phyloP scores from a whole-genome alignment of 2,329 filamentous ascomycete genomes.

The Talaromyces sp. region DNA sequence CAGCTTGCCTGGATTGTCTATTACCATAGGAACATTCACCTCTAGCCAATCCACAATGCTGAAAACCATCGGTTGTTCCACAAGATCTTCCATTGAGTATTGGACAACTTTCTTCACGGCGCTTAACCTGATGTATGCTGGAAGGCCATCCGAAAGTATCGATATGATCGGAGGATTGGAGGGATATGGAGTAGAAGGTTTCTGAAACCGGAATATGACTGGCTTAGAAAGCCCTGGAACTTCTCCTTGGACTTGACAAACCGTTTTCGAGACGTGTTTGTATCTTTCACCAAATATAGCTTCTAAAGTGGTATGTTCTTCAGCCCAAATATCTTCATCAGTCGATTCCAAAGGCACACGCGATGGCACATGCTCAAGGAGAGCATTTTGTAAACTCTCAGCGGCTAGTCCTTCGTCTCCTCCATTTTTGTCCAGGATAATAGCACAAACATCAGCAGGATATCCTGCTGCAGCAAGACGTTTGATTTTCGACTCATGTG shows the following conservation, averaged over 20 bases:
- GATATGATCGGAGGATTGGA: slow-evolving; percentile 62
- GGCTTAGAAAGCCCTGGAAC: slow-evolving; percentile 39
- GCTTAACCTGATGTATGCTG: slow-evolving; percentile 89
- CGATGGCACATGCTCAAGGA: slow-evolving; percentile 48
- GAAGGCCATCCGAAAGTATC: slow-evolving; percentile 63
- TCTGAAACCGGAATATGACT: slow-evolving; percentile 63
- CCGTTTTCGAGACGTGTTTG: slow-evolving; percentile 53
- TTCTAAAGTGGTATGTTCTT: slow-evolving; percentile 78
- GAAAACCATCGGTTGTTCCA: slow-evolving; percentile 87
- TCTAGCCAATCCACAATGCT: slow-evolving; percentile 90
- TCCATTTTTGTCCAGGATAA: slow-evolving; percentile 64
- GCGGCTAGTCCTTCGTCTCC: slow-evolving; percentile 75
- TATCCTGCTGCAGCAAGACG: slow-evolving; percentile 80
- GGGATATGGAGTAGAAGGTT: slow-evolving; percentile 67
- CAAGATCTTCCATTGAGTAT: slow-evolving; percentile 64
- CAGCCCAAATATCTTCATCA: slow-evolving; percentile 64
- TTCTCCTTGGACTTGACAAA: slow-evolving; percentile 68
- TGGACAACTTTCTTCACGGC: slow-evolving; percentile 72
- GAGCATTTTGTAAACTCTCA: slow-evolving; percentile 68
- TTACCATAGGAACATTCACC: slow-evolving; percentile 72
- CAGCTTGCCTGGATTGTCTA: slow-evolving; percentile 77
- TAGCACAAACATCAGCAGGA: slow-evolving; percentile 74
- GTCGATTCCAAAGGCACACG: slow-evolving; percentile 15
- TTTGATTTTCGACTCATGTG: slow-evolving; percentile 75
- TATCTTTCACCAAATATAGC: slow-evolving; percentile 80